Evolutionary conservation across 2,329 filamentous ascomycete species (phyloP), one percentile per base, ranked within the genome.

Genomic region (Catunica adiposa): DNA sequence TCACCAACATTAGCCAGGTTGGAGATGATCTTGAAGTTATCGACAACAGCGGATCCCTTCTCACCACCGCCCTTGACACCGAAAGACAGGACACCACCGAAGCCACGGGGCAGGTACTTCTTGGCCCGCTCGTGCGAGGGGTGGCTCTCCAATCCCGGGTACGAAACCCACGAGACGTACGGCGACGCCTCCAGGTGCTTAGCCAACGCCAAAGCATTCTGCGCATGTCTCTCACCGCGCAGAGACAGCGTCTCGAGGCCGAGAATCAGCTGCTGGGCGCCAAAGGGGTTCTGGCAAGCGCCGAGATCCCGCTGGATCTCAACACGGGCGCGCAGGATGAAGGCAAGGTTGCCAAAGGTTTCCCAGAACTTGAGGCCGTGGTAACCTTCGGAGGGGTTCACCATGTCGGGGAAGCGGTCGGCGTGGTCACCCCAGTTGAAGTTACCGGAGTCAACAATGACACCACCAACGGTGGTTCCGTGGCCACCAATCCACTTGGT

Each of bases 401-500:
- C 79, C 73, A 98, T 89, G 68, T 96, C 87, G 1, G 90, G 90
- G 76, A 97, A 97, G 20, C 89, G 83, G 63, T 79, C 79, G 50
- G 74, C 84, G 67, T 95, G 71, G 70, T 84, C 84, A 62, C 85
- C 87, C 89, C 90, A 97, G 74, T 94, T 84, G 66, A 96, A 97
- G 67, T 88, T 92, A 64, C 89, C 89, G 61, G 83, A 80, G 71
- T 96, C 89, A 61, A 96, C 74, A 34, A 96, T 78, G 46, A 95
- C 78, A 59, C 89, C 89, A 57, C 78, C 89, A 61, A 96, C 86
- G 25, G 89, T 95, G 42, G 89, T 94, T 59, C 89, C 90, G 69
- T 97, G 90, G 44, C 89, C 89, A 57, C 89, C 89, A 60, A 97
- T 96, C 89, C 89, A 96, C 70, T 96, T 96, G 58, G 89, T 95